phyloP scores from a whole-genome alignment of 257 asterid genomes.

The Solanum paucissectum region DNA sequence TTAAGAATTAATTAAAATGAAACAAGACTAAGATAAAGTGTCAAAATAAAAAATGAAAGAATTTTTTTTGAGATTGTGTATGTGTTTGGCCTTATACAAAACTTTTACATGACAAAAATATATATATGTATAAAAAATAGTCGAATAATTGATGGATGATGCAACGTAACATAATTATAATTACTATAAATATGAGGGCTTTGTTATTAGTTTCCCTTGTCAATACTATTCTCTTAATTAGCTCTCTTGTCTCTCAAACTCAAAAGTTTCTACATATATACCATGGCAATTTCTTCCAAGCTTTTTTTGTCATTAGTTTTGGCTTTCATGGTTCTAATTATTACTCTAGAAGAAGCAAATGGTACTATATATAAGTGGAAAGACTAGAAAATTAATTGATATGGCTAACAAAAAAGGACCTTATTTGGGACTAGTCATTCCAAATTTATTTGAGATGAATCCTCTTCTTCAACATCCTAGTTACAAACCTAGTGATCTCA shows the following conservation, averaged over 20 bases:
- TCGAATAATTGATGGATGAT: too few relatives aligned
- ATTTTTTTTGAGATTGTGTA: too few relatives aligned
- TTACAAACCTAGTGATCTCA: constrained; percentile 15
- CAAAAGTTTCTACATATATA: not conserved
- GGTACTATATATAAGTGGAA: constrained; percentile 1
- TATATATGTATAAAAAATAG: too few relatives aligned
- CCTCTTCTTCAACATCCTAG: constrained; percentile 49
- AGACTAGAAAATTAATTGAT: constrained; percentile 16
- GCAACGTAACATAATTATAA: not conserved
- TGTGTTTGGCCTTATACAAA: too few relatives aligned
- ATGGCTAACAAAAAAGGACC: constrained; percentile 35
- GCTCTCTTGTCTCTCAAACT: not conserved
- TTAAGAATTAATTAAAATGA: too few relatives aligned
- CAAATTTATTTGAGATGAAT: constrained; percentile 36
- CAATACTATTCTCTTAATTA: not conserved
- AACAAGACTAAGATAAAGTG: too few relatives aligned
- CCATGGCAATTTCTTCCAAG: not conserved
- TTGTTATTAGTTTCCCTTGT: not conserved
- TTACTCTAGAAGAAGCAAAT: constrained; percentile 1
- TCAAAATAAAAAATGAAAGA: too few relatives aligned
- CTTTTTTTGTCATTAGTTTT: not conserved
- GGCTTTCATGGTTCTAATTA: not conserved
- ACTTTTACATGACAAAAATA: too few relatives aligned
- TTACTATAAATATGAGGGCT: not conserved
- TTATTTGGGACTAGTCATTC: constrained; percentile 45